Evolutionary conservation across 164 flowering plant species (phyloP), one percentile per base, ranked within the genome.

Genomic region (Sedum album): DNA sequence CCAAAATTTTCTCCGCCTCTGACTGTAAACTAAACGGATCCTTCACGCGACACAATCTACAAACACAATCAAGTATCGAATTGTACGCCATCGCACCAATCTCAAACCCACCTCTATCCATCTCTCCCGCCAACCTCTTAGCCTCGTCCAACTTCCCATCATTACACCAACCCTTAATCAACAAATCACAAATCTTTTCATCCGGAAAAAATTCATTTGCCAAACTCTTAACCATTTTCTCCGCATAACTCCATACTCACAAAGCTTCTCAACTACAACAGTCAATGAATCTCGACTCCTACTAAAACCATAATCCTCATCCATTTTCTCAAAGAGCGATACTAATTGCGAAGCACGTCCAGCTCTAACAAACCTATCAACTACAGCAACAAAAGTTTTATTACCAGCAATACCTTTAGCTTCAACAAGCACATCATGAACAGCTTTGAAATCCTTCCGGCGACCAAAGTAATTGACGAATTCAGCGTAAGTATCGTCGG

Each of bases 21-120:
- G 78, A 65, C 25, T 78, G 73, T 13, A 95, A 77, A 71, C 82
- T 72, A 71, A 88, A 89, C 0, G 96, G 94, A 66, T 95, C 97
- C 74, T 92, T 95, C 26, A 73, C 30, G 77, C 96, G 76, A 66
- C 97, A 95, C 64, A 90, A 85, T 85, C 79, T 85, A 72, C 96
- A 92, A 0, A 90, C 91, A 76, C 97, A 92, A 70, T 92, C 94
- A 25, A 95, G 88, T 26, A 92, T 83, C 2, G 93, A 75, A 76
- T 95, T 95, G 71, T 84, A 95, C 0, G 90, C 91, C 68, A 63
- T 25, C 1, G 82, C 49, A 1, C 97, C 85, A 18, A 90, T 71
- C 78, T 89, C 96, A 68, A 95, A 92, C 48, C 99, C 97, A 30
- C 99, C 99, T 28, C 97, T 73, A 61, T 80, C 75, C 85, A 95